A percentile compares a stretch with the other conserved stretches of the same genome.
phyloP scores from a whole-genome alignment of 805 yeast genomes.

The Teunomyces cretensis region DNA sequence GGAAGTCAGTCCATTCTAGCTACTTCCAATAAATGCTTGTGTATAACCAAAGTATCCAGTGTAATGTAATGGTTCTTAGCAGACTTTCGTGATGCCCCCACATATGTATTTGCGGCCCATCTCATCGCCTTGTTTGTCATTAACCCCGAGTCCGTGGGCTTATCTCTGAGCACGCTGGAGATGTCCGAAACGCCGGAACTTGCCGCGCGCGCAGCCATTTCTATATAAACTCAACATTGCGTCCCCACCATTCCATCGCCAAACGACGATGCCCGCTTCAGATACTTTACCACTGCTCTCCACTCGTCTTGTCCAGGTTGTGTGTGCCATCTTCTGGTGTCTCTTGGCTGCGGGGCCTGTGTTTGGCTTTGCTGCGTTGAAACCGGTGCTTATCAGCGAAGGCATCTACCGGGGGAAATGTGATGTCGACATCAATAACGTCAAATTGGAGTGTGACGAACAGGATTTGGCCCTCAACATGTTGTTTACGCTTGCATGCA shows the following conservation, averaged over 20 bases:
- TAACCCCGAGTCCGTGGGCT: too few relatives aligned
- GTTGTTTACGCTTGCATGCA: slow-evolving; percentile 85
- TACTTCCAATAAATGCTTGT: neutral
- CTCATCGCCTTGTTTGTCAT: too few relatives aligned
- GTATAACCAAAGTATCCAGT: neutral
- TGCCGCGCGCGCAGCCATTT: neutral
- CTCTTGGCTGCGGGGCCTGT: slow-evolving; percentile 57
- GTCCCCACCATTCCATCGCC: neutral
- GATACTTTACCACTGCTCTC: slow-evolving; percentile 8
- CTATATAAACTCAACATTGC: neutral
- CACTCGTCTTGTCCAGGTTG: slow-evolving; percentile 33
- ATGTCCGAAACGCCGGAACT: neutral
- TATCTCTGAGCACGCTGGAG: slow-evolving; percentile 1
- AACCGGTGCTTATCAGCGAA: slow-evolving; percentile 51
- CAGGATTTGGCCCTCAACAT: slow-evolving; percentile 82
- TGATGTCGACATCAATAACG: slow-evolving; percentile 16
- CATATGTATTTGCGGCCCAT: too few relatives aligned
- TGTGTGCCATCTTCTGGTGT: slow-evolving; percentile 55
- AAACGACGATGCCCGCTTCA: neutral
- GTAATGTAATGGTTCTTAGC: neutral
- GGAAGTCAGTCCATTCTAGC: slow-evolving; percentile 2
- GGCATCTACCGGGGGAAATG: slow-evolving; percentile 47
- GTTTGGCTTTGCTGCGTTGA: slow-evolving; percentile 60
- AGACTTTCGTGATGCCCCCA: too few relatives aligned
- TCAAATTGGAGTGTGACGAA: slow-evolving; percentile 49